Conservation (phyloP, 176 grass and related monocot species). For the Oryza brachyantha region DNA sequence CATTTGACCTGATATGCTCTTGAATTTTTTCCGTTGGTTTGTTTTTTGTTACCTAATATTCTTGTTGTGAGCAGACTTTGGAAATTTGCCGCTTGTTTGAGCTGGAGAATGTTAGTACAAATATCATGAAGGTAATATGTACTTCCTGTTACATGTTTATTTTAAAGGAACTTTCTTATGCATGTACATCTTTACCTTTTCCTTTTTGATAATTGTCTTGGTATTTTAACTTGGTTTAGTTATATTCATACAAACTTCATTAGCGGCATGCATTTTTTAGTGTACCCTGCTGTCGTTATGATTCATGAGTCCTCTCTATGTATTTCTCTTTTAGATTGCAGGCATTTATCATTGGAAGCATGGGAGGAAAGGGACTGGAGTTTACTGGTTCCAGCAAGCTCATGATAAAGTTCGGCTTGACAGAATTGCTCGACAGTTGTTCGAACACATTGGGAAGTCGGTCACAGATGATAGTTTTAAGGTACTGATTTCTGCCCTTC, state of each 20-base stretch:
- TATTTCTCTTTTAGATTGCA: constrained; percentile 55
- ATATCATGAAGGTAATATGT: constrained; percentile 79
- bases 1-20: constrained; percentile 29
- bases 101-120: constrained; percentile 68
- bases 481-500: constrained; percentile 41
- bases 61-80: constrained; percentile 66
- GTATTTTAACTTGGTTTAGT: constrained; percentile 28
- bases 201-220: constrained; percentile 9
- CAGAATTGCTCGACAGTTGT: constrained; percentile 90
- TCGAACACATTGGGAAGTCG: constrained; percentile 80
- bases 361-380: constrained; percentile 80
- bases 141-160: no score
- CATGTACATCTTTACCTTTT: background rate
- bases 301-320: constrained; percentile 4
- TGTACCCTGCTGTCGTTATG: background rate
- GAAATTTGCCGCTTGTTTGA: constrained; percentile 91
- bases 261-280: constrained; percentile 4
- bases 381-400: constrained; percentile 98
- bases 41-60: constrained; percentile 20
- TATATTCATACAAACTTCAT: background rate
- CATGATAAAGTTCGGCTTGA: constrained; percentile 67
- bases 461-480: constrained; percentile 91
- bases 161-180: no score
- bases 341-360: constrained; percentile 95
- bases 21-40: constrained; percentile 9